Conservation (phyloP, 768 basidiomycete genomes). For the Lyophyllum semitale region DNA sequence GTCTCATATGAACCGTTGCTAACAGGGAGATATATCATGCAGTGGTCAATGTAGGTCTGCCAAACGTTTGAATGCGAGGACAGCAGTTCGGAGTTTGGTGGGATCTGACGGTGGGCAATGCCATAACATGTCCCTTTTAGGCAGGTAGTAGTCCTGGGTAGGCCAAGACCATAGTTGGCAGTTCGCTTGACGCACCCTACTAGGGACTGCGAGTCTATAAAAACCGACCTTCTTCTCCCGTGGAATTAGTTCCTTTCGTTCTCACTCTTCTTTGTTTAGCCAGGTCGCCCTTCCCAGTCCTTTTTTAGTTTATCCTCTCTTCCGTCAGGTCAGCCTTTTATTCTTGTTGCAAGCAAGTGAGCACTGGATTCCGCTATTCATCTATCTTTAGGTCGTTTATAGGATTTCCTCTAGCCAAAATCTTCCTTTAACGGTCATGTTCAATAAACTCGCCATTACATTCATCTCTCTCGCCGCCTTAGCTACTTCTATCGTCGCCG, state of each 20-base stretch:
- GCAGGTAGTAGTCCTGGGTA: constrained; percentile 39
- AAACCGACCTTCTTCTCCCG: constrained; percentile 4
- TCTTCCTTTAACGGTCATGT: constrained; percentile 33
- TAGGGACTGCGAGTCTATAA: constrained; percentile 16
- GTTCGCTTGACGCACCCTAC: neutral
- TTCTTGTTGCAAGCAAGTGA: constrained; percentile 29
- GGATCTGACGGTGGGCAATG: constrained; percentile 25
- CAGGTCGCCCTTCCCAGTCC: constrained; percentile 42
- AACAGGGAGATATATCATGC: neutral
- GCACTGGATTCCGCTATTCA: constrained; percentile 7
- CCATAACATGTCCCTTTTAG: constrained; percentile 1
- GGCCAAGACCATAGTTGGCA: constrained; percentile 5
- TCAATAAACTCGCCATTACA: constrained; percentile 36
- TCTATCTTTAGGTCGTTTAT: constrained; percentile 1
- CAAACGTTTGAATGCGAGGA: neutral
- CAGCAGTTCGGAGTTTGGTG: constrained; percentile 6
- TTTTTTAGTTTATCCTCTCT: constrained; percentile 24
- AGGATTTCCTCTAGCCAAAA: neutral
- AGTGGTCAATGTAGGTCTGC: constrained; percentile 3
- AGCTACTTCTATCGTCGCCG: constrained; percentile 30
- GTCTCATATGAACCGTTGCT: neutral
- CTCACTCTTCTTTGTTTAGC: constrained; percentile 29
- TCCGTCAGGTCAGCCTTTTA: constrained; percentile 30
- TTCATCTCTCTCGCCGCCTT: constrained; percentile 32
- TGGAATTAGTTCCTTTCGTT: constrained; percentile 20